Percentiles rank a stretch among this genome's conserved stretches.
Evolutionary conservation across 2,329 filamentous ascomycete species (phyloP).

Genomic region (Ceratocystis eucalypticola): DNA sequence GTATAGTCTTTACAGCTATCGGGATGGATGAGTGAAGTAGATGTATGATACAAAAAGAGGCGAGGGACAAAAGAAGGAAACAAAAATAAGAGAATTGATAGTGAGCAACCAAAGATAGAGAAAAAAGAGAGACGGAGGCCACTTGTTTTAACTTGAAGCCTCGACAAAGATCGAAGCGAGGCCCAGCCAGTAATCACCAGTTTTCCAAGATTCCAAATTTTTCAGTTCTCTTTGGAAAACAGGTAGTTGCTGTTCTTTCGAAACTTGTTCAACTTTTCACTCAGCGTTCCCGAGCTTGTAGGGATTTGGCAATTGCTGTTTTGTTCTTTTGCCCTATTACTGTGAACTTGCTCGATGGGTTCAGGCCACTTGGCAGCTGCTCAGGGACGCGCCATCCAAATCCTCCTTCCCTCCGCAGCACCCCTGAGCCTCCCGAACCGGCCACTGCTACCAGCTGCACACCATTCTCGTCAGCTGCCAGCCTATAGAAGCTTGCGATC

Average conservation of each 20-base stretch:
- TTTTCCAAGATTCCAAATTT: neutral
- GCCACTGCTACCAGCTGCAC: neutral
- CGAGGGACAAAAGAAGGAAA: constrained; percentile 16
- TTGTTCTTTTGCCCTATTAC: neutral
- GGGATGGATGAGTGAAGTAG: neutral
- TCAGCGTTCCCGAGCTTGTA: neutral
- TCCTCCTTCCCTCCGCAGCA: neutral
- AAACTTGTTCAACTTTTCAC: neutral
- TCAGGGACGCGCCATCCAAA: constrained; percentile 9
- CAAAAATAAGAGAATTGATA: constrained; percentile 11
- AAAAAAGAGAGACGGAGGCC: constrained; percentile 20
- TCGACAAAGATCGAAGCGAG: constrained; percentile 17
- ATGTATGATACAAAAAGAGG: neutral
- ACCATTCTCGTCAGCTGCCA: neutral
- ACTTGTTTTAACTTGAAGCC: constrained; percentile 18
- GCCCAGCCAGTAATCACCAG: constrained; percentile 13
- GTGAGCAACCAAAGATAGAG: constrained; percentile 19
- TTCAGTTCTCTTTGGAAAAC: neutral
- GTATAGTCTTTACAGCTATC: neutral
- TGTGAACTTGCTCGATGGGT: neutral
- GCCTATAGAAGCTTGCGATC: neutral
- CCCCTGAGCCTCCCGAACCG: neutral
- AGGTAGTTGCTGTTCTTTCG: neutral
- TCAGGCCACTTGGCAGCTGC: constrained; percentile 18
- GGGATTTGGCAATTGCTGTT: neutral